Evolutionary conservation across 805 yeast species (phyloP).

Genomic region (Pichia insulana): DNA sequence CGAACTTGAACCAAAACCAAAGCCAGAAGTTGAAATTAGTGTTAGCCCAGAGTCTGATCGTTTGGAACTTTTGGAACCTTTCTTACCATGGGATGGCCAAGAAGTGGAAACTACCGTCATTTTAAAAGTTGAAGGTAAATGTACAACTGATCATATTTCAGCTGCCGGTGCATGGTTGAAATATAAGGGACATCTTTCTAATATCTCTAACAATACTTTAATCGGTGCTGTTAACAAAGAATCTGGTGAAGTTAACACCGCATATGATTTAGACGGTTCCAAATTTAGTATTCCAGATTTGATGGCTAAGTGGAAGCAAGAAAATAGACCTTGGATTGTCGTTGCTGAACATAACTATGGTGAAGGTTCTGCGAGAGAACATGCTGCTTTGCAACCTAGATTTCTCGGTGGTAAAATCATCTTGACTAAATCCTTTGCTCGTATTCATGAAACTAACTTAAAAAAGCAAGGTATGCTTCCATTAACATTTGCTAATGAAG

Average conservation of each 20-base stretch:
- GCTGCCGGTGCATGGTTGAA: constrained; percentile 99
- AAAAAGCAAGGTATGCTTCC: constrained; percentile 98
- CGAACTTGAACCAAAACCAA: constrained; percentile 45
- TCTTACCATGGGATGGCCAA: constrained; percentile 76
- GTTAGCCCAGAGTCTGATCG: constrained; percentile 86
- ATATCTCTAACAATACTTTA: constrained; percentile 88
- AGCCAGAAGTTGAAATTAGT: constrained; percentile 39
- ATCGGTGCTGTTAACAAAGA: constrained; percentile 97
- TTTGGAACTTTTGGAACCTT: constrained; percentile 84
- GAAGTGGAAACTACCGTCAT: constrained; percentile 72
- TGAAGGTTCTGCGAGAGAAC: constrained; percentile 99
- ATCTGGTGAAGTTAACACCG: constrained; percentile 90
- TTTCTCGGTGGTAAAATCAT: constrained; percentile 88
- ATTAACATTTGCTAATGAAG: constrained; percentile 80
- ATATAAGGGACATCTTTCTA: constrained; percentile 95
- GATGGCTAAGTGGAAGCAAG: constrained; percentile 92
- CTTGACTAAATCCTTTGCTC: constrained; percentile 89
- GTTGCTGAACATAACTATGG: constrained; percentile 98
- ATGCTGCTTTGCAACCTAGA: constrained; percentile 93
- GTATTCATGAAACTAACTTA: constrained; percentile 96
- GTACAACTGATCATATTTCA: constrained; percentile 97
- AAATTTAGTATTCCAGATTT: constrained; percentile 83
- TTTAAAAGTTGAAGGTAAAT: constrained; percentile 92
- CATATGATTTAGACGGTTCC: constrained; percentile 77
- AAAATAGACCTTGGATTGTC: constrained; percentile 81